A percentile compares a stretch with the other conserved stretches of the same genome.
Evolutionary conservation across 2,329 filamentous ascomycete species (phyloP).

Genomic region (Periglandula ipomoeae): DNA sequence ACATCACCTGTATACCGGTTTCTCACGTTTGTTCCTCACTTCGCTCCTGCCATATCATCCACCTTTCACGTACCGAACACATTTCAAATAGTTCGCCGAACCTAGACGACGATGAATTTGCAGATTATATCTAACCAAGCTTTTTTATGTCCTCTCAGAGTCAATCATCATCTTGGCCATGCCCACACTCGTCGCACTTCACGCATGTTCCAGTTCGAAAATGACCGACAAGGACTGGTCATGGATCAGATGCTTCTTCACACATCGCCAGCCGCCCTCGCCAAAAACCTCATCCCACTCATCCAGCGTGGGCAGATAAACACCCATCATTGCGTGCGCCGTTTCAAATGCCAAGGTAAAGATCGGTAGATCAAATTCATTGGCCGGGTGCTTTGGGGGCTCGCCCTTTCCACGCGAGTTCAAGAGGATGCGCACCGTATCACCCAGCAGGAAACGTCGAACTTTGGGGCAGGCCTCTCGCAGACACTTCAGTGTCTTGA

Average conservation of each 20-base stretch:
- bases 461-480: conserved; percentile 9
- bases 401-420: not conserved
- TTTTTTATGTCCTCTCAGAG: too few species aligned
- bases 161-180: too few species aligned
- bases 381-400: not conserved
- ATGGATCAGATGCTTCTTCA: conserved; percentile 6
- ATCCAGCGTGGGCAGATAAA: conserved; percentile 10
- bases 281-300: conserved; percentile 11
- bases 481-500: conserved; percentile 5
- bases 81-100: too few species aligned
- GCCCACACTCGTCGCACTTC: too few species aligned
- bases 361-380: conserved; percentile 7
- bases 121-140: too few species aligned
- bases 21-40: too few species aligned
- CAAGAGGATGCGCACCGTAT: conserved; percentile 2
- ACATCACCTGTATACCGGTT: too few species aligned
- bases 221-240: not conserved
- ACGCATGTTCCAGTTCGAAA: not conserved
- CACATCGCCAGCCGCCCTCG: conserved; percentile 8
- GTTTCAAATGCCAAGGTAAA: conserved; percentile 11
- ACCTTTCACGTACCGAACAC: too few species aligned
- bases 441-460: conserved; percentile 8
- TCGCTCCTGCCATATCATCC: too few species aligned
- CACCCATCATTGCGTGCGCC: conserved; percentile 11
- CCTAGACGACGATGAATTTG: too few species aligned